A percentile compares a stretch with the other conserved stretches of the same genome.
These are phyloP conservation scores for Crithidia thermophila DNA, from an alignment of 208 protist genomes.

Conservation along the genomic window DNA sequence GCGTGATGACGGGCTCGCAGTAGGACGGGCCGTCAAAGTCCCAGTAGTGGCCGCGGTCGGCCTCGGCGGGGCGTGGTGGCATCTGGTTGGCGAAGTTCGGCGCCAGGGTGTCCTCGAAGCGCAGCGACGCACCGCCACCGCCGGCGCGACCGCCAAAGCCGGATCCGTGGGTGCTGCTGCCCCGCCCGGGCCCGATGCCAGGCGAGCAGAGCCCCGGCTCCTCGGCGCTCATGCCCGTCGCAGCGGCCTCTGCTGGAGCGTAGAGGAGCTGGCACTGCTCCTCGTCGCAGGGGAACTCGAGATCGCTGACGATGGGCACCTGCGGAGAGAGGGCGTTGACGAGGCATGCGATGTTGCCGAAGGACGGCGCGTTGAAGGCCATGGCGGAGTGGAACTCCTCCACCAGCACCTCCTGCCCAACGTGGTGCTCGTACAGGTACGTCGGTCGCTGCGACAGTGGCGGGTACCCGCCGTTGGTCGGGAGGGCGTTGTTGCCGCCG, in stretches of 20 bases:
- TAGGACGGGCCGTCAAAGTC: slow-evolving; percentile 52
- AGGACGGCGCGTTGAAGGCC: slow-evolving; percentile 46
- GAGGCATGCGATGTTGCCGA: slow-evolving; percentile 81
- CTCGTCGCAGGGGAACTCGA: slow-evolving; percentile 50
- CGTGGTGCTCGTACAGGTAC: slow-evolving; percentile 74
- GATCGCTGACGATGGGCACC: slow-evolving; percentile 47
- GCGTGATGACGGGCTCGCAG: slow-evolving; percentile 66
- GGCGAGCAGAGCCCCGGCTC: slow-evolving; percentile 1
- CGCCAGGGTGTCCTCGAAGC: slow-evolving; percentile 4
- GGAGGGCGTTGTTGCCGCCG: background rate
- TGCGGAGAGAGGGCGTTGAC: slow-evolving; percentile 66
- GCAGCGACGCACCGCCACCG: background rate
- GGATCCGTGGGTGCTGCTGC: slow-evolving; percentile 18
- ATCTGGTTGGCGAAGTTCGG: background rate
- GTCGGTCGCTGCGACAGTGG: slow-evolving; percentile 8
- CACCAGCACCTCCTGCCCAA: slow-evolving; percentile 57
- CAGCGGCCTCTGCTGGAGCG: background rate
- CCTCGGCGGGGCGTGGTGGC: slow-evolving; percentile 3
- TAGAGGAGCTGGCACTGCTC: slow-evolving; percentile 28
- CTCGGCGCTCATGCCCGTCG: background rate
- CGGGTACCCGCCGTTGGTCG: slow-evolving; percentile 10
- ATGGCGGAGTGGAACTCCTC: slow-evolving; percentile 64
- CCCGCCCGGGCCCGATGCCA: background rate
- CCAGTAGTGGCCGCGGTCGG: slow-evolving; percentile 32
- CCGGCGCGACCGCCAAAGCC: slow-evolving; percentile 12